These are phyloP conservation scores for Skeletonema menzelii DNA, from an alignment of 108 stramenopile genomes.

Conservation along the genomic window DNA sequence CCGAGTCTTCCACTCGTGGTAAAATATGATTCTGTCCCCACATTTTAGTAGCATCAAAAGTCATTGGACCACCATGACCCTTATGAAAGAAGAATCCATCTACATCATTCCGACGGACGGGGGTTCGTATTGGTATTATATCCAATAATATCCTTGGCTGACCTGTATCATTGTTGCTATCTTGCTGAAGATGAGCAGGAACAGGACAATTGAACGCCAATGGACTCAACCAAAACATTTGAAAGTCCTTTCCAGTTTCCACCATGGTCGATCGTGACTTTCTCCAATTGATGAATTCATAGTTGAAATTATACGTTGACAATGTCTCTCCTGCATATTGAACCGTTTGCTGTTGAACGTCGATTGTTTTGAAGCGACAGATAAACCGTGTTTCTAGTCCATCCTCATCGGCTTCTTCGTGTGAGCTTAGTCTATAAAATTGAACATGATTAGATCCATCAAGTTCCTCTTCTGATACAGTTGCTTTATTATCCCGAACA, in stretches of 20 bases:
- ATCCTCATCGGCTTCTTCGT: constrained; percentile 80
- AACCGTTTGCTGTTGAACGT: constrained; percentile 16
- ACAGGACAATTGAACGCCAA: constrained; percentile 82
- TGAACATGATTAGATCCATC: background rate
- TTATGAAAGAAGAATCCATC: constrained; percentile 52
- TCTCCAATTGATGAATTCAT: constrained; percentile 68
- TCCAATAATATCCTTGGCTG: constrained; percentile 49
- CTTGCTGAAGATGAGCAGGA: constrained; percentile 38
- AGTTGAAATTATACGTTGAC: constrained; percentile 66
- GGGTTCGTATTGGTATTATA: constrained; percentile 70
- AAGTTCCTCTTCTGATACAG: background rate
- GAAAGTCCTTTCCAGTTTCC: constrained; percentile 66
- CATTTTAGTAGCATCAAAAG: constrained; percentile 55
- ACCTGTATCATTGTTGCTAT: background rate
- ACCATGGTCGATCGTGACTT: constrained; percentile 47
- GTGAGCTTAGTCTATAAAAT: constrained; percentile 70
- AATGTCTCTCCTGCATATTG: constrained; percentile 51
- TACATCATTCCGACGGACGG: constrained; percentile 46
- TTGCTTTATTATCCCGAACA: background rate
- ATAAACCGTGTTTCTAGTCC: constrained; percentile 79
- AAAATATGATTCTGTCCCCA: constrained; percentile 60
- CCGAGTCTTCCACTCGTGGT: constrained; percentile 31
- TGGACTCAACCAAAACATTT: constrained; percentile 70
- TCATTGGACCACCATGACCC: constrained; percentile 48
- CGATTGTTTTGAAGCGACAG: constrained; percentile 63